Evolutionary conservation across 1,284 basidiomycete species (phyloP).

Genomic region (Cutaneotrichosporon sp.): DNA sequence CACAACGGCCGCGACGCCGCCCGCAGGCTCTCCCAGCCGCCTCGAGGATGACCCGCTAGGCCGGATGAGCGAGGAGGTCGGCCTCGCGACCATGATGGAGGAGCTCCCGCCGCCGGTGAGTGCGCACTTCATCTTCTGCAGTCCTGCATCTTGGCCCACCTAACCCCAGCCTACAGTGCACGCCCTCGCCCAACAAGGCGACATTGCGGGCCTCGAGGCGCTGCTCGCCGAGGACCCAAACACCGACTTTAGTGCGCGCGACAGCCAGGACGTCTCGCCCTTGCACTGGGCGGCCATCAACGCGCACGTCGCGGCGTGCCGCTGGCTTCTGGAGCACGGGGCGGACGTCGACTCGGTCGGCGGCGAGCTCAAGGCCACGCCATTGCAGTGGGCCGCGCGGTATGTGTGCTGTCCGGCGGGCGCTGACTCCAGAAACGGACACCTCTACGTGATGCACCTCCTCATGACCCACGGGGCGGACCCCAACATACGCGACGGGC

Average conservation of each 20-base stretch:
- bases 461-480: constrained; percentile 87
- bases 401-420: constrained; percentile 51
- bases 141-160: no score
- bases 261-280: constrained; percentile 89
- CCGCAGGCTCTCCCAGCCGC: constrained; percentile 9
- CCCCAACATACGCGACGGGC: constrained; percentile 84
- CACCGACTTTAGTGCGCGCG: constrained; percentile 65
- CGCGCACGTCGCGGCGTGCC: constrained; percentile 49
- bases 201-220: constrained; percentile 66
- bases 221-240: constrained; percentile 69
- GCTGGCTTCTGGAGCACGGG: constrained; percentile 83
- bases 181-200: constrained; percentile 82
- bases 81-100: constrained; percentile 39
- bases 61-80: constrained; percentile 34
- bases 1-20: constrained; percentile 24
- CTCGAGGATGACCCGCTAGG: constrained; percentile 19
- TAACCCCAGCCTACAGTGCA: constrained; percentile 64
- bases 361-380: constrained; percentile 92
- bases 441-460: constrained; percentile 90
- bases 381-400: constrained; percentile 99
- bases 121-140: no score
- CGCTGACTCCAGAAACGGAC: constrained; percentile 67
- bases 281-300: constrained; percentile 88
- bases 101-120: constrained; percentile 28
- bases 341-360: constrained; percentile 93